Conservation (phyloP, 2,329 filamentous ascomycete species). For the Didymosphaeria variabile region DNA sequence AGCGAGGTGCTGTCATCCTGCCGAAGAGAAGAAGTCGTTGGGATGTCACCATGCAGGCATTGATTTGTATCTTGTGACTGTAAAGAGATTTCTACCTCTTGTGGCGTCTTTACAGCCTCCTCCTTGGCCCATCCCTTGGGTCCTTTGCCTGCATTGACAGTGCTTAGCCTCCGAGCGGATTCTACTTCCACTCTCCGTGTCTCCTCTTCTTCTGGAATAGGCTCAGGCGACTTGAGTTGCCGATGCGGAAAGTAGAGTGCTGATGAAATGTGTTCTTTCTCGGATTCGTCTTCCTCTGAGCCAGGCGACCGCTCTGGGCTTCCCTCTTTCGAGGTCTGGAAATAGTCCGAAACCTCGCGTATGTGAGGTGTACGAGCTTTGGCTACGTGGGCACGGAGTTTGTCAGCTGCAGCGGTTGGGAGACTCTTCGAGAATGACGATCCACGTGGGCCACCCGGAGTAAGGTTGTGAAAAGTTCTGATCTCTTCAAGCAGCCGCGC, state of each 20-base stretch:
- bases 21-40: constrained; percentile 50
- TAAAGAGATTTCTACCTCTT: constrained; percentile 70
- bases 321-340: constrained; percentile 32
- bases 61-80: constrained; percentile 68
- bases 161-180: constrained; percentile 35
- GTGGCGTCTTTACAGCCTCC: constrained; percentile 45
- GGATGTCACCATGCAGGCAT: constrained; percentile 67
- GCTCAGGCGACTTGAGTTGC: constrained; percentile 56
- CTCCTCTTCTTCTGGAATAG: constrained; percentile 35
- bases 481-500: constrained; percentile 65
- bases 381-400: constrained; percentile 34
- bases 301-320: constrained; percentile 35
- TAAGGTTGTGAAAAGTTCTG: constrained; percentile 62
- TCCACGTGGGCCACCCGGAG: constrained; percentile 55
- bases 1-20: constrained; percentile 53
- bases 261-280: constrained; percentile 87
- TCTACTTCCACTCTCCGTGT: constrained; percentile 37
- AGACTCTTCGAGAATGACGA: constrained; percentile 64
- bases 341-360: constrained; percentile 39
- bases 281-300: constrained; percentile 70
- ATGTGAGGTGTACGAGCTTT: constrained; percentile 30
- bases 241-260: constrained; percentile 84
- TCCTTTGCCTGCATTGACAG: constrained; percentile 39
- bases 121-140: constrained; percentile 39
- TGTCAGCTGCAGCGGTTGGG: constrained; percentile 46